Evolutionary conservation across 1,284 basidiomycete genomes (phyloP), one percentile per base, ranked within the genome.

Genomic region (Phlebopus sp.): DNA sequence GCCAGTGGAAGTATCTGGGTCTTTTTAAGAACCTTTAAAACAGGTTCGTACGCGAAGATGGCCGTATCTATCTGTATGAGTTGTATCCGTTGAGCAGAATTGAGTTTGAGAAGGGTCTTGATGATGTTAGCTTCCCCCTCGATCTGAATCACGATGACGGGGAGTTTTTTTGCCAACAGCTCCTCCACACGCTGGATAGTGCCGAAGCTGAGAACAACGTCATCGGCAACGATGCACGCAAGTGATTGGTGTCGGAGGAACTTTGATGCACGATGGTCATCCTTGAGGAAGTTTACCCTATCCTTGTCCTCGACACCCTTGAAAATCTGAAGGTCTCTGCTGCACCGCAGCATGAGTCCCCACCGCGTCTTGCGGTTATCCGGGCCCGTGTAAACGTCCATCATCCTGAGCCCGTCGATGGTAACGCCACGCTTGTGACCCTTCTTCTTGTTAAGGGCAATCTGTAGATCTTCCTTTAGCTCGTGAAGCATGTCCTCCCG

Each of bases 401-500:
- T 40, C 2, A 77, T 49, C 2, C 47, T 41, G 9, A 84, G 56
- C 0, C 68, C 71, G 11, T 76, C 64, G 3, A 82, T 54, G 18
- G 69, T 59, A 3, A 74, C 51, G 0, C 76, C 75, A 3, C 75
- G 68, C 39, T 68, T 70, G 9, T 62, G 52, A 0, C 75, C 74
- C 50, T 73, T 75, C 59, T 78, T 81, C 62, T 69, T 69, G 8
- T 67, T 67, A 2, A 68, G 51, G 1, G 67, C 69, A 13, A 75
- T 68, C 39, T 74, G 69, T 5, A 84, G 54, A 53, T 84, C 83
- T 17, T 86, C 84, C 19, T 72, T 71, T 58, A 86, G 71, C 55
- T 86, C 81, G 52, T 75, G 68, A 2, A 85, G 51, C 78, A 86
- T 81, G 46, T 86, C 84, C 55, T 85, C 84, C 2, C 84, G 66